A percentile compares a stretch with the other conserved stretches of the same genome.
phyloP scores from a whole-genome alignment of 495 filamentous ascomycete genomes.

The Aspergillus nidulans region DNA sequence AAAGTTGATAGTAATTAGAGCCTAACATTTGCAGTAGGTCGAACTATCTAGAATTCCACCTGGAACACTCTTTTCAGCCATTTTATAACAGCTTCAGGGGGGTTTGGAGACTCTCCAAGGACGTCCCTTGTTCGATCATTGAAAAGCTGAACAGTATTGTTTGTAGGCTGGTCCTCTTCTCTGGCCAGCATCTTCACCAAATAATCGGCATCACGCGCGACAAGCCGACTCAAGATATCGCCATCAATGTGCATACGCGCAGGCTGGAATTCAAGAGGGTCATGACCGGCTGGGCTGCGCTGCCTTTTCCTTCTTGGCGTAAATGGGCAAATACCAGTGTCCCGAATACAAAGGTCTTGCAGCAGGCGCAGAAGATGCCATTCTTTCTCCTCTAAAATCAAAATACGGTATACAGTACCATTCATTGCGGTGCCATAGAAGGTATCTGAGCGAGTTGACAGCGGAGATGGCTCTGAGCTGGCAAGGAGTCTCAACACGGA shows the following conservation, averaged over 20 bases:
- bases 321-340: constrained; percentile 37
- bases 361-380: constrained; percentile 61
- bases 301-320: constrained; percentile 22
- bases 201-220: constrained; percentile 41
- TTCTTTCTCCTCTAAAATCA: constrained; percentile 47
- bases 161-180: constrained; percentile 17
- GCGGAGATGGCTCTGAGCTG: constrained; percentile 12
- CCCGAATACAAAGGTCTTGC: constrained; percentile 52
- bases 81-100: constrained; percentile 23
- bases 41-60: constrained; percentile 18
- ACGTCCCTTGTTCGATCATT: constrained; percentile 22
- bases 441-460: constrained; percentile 11
- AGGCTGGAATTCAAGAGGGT: constrained; percentile 29
- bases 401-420: constrained; percentile 60
- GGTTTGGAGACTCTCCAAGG: constrained; percentile 18
- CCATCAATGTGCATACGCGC: constrained; percentile 62
- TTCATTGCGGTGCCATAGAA: constrained; percentile 60
- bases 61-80: constrained; percentile 32
- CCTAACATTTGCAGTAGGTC: not conserved
- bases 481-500: constrained; percentile 30
- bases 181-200: constrained; percentile 36
- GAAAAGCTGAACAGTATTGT: constrained; percentile 23
- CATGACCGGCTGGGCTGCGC: constrained; percentile 25
- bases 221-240: constrained; percentile 55
- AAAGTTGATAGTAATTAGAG: not conserved